A percentile compares a stretch with the other conserved stretches of the same genome.
Conservation (phyloP, 2,329 filamentous ascomycete genomes). For the Mollisiaceae sp. region DNA sequence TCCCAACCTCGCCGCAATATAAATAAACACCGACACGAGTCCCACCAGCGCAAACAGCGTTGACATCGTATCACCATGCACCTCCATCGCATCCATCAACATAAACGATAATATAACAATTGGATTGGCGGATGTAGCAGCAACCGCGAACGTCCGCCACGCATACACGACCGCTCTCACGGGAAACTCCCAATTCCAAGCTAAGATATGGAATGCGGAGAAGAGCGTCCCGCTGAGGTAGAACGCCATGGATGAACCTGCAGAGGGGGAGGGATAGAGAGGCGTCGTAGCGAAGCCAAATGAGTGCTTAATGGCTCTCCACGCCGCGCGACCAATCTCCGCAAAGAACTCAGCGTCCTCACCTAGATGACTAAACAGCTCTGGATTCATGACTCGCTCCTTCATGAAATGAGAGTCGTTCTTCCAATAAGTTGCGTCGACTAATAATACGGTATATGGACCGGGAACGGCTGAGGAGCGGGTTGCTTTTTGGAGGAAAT, state of each 20-base stretch:
- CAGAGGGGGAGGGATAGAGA: neutral
- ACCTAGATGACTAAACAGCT: neutral
- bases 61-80: neutral
- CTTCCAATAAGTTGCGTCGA: too few relatives aligned
- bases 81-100: neutral
- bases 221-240: neutral
- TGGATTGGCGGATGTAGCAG: neutral
- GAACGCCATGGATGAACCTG: neutral
- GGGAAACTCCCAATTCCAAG: slow-evolving; percentile 10
- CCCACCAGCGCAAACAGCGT: neutral
- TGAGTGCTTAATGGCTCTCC: neutral
- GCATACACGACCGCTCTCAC: neutral
- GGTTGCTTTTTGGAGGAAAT: too few relatives aligned
- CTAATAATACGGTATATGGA: neutral
- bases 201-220: slow-evolving; percentile 6
- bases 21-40: neutral
- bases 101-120: neutral
- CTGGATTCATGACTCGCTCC: neutral
- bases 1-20: slow-evolving; percentile 8
- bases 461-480: neutral
- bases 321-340: neutral
- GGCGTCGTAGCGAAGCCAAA: neutral
- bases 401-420: too few relatives aligned
- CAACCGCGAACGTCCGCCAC: neutral
- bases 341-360: neutral